Conservation (phyloP, 139 green algal genomes). For the Chlorella vulgaris region DNA sequence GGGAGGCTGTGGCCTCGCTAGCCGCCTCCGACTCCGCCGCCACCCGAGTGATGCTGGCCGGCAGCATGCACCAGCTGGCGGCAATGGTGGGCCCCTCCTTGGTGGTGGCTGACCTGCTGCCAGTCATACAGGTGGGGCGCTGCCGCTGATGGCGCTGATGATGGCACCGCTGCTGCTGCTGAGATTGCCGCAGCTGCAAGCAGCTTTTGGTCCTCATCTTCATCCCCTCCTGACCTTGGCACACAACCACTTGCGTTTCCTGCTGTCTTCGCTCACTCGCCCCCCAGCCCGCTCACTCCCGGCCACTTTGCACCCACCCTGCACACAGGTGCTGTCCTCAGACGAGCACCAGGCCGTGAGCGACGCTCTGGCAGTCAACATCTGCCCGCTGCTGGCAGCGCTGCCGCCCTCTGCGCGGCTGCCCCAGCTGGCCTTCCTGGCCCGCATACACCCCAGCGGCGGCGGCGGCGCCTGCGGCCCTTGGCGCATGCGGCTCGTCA, state of each 20-base stretch:
- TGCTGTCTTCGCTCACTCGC: no score
- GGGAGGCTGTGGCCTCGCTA: background rate
- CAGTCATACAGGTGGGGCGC: slow-evolving; percentile 18
- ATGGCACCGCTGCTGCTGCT: background rate
- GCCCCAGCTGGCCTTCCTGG: slow-evolving; percentile 28
- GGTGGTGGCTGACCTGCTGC: slow-evolving; percentile 35
- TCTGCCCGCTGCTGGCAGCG: slow-evolving; percentile 41
- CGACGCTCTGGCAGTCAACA: slow-evolving; percentile 31
- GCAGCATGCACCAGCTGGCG: slow-evolving; percentile 41
- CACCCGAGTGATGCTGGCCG: slow-evolving; percentile 33
- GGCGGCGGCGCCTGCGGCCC: slow-evolving; percentile 21
- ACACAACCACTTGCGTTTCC: no score
- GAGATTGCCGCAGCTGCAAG: background rate
- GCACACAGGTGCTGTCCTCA: slow-evolving; percentile 24
- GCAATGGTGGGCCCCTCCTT: slow-evolving; percentile 11
- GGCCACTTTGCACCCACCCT: background rate
- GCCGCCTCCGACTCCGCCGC: background rate
- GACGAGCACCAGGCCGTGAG: slow-evolving; percentile 35
- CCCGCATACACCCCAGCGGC: slow-evolving; percentile 14
- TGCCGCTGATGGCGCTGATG: background rate
- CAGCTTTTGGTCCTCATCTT: background rate
- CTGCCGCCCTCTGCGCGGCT: slow-evolving; percentile 37
- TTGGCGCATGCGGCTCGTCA: slow-evolving; percentile 48
- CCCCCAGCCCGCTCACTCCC: background rate
- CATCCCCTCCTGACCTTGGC: background rate